phyloP scores from a whole-genome alignment of 768 basidiomycete genomes.

The Pilatotrama ljubarskyi region DNA sequence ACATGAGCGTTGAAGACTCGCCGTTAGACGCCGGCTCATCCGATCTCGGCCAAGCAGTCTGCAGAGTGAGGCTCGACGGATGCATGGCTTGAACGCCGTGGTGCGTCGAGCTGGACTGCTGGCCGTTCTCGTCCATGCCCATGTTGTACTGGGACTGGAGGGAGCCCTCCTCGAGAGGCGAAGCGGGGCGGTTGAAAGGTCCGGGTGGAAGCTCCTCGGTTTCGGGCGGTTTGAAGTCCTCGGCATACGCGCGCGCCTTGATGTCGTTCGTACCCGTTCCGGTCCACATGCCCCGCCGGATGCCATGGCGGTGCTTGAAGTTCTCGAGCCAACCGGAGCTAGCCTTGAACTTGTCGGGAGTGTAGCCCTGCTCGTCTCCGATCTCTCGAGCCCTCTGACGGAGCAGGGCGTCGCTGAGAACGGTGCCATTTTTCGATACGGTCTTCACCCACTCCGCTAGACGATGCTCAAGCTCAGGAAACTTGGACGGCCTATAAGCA shows the following conservation, averaged over 20 bases:
- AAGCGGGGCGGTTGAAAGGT: not conserved
- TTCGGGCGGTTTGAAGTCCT: conserved; percentile 2
- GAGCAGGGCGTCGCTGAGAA: conserved; percentile 66
- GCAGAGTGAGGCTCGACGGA: not conserved
- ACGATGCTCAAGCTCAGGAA: conserved; percentile 70
- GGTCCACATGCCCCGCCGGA: conserved; percentile 64
- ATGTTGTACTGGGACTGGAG: not conserved
- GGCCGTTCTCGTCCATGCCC: not conserved
- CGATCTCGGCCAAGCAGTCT: not conserved
- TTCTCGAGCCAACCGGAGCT: conserved; percentile 91
- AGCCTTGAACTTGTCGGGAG: conserved; percentile 83
- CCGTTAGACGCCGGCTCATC: not conserved
- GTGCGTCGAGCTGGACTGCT: not conserved
- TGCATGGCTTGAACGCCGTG: not conserved
- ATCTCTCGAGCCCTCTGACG: conserved; percentile 69
- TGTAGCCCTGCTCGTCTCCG: conserved; percentile 54
- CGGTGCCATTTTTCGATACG: conserved; percentile 45
- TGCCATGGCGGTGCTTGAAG: conserved; percentile 82
- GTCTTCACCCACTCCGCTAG: conserved; percentile 62
- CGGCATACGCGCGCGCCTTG: conserved; percentile 4
- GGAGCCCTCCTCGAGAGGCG: not conserved
- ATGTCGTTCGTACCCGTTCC: conserved; percentile 37
- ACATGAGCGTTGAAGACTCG: conserved; percentile 1
- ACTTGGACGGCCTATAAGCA: conserved; percentile 67
- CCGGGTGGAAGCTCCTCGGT: not conserved